Conservation (phyloP, 148 eudicot species). For the Cornus florida region DNA sequence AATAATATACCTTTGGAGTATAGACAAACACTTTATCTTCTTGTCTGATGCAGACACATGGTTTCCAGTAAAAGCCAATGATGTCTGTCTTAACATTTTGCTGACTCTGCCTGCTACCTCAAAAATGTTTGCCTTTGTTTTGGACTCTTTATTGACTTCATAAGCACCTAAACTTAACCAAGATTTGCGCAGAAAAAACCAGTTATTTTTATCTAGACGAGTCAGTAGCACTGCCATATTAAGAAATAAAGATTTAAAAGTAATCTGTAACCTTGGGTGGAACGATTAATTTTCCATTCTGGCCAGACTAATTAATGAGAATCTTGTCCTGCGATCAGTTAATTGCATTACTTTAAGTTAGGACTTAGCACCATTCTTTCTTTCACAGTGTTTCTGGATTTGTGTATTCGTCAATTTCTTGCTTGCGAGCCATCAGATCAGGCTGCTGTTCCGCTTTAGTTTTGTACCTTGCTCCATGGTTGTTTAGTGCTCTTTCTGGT, state of each 20-base stretch:
- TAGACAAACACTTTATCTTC: not conserved
- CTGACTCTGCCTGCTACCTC: too few species aligned
- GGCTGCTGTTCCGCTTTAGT: not conserved
- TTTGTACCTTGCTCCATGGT: not conserved
- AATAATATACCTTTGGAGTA: not conserved
- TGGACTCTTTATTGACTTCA: not conserved
- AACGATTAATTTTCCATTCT: too few species aligned
- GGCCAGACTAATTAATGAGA: too few species aligned
- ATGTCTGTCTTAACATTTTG: not conserved
- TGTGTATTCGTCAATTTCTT: not conserved
- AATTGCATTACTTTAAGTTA: too few species aligned
- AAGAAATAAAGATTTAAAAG: too few species aligned
- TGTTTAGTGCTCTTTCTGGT: constrained; percentile 4
- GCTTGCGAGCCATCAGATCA: not conserved
- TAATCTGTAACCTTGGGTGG: too few species aligned
- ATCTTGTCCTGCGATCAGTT: too few species aligned
- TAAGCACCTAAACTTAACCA: too few species aligned
- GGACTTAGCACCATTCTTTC: not conserved
- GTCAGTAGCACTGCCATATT: too few species aligned
- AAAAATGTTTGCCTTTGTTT: too few species aligned
- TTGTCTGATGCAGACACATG: not conserved
- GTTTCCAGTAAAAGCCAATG: not conserved
- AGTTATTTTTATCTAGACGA: too few species aligned
- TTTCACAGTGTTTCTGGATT: not conserved
- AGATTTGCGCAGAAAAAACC: too few species aligned